Conservation (phyloP, 352 stramenopile genomes). For the Phytophthora constricta region DNA sequence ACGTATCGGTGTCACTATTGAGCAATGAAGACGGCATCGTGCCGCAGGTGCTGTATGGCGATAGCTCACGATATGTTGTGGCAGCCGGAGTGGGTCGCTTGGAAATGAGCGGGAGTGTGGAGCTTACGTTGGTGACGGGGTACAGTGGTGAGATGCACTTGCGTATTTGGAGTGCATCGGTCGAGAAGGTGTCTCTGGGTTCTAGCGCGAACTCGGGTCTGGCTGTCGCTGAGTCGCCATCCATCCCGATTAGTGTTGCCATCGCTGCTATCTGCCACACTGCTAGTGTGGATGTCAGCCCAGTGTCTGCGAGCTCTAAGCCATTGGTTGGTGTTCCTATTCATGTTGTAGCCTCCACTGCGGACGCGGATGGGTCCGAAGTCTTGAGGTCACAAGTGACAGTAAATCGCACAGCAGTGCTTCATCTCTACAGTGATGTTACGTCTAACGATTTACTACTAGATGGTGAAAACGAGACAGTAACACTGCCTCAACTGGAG, state of each 20-base stretch:
- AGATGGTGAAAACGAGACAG: constrained; percentile 3
- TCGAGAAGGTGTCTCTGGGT: constrained; percentile 5
- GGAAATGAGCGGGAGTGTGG: constrained; percentile 30
- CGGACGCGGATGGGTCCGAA: constrained; percentile 40
- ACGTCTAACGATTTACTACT: constrained; percentile 26
- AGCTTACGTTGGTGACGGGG: constrained; percentile 27
- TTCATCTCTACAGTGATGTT: constrained; percentile 25
- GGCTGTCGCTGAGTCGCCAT: background rate
- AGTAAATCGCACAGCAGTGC: constrained; percentile 35
- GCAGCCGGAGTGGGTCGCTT: constrained; percentile 9
- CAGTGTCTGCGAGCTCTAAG: constrained; percentile 32
- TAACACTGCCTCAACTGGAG: constrained; percentile 11
- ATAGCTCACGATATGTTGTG: constrained; percentile 11
- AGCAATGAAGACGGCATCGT: constrained; percentile 19
- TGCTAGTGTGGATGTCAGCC: constrained; percentile 22
- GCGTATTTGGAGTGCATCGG: constrained; percentile 15
- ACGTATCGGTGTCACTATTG: constrained; percentile 14
- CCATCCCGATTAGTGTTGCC: background rate
- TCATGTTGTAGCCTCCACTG: constrained; percentile 31
- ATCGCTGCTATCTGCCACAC: constrained; percentile 37
- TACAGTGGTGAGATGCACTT: constrained; percentile 31
- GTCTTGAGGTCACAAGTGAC: constrained; percentile 19
- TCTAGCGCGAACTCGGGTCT: background rate
- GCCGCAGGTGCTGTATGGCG: constrained; percentile 8
- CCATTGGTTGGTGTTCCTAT: constrained; percentile 31